Evolutionary conservation across 2,329 filamentous ascomycete genomes (phyloP), one percentile per base, ranked within the genome.

Genomic region (Westerdykella sp.): DNA sequence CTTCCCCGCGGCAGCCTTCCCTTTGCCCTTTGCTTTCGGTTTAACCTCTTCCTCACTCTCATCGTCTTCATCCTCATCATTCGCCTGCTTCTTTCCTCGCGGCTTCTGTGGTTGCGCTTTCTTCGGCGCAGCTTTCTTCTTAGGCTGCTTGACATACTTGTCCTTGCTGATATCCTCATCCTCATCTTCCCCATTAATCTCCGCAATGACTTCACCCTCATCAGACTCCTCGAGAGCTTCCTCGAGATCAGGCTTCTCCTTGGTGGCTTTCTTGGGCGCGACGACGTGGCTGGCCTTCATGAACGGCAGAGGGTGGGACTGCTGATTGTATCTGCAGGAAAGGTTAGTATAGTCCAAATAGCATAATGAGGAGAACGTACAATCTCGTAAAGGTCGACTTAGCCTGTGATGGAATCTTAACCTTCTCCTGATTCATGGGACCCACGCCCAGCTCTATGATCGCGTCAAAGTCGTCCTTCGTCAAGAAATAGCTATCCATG

Each of bases 401-500:
- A 16, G 88, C 85, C 68, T 90, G 85, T 2, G 84, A 75, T 44
- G 95, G 88, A 41, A 97, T 84, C 47, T 83, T 85, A 53, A 94
- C 76, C 1, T 72, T 73, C 14, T 83, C 82, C 67, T 90, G 81
- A 49, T 83, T 77, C 76, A 95, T 90, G 1, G 83, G 80, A 4
- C 91, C 93, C 12, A 98, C 79, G 6, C 90, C 91, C 18, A 98
- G 78, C 69, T 98, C 93, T 64, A 89, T 76, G 56, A 98, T 88
- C 9, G 83, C 85, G 62, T 98, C 93, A 66, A 91, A 95, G 63
- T 98, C 93, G 18, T 98, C 93, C 49, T 85, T 84, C 1, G 93
- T 97, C 44, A 98, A 74, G 67, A 84, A 98, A 69, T 98, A 98
- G 62, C 84, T 89, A 62, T 98, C 93, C 93, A 98, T 97, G 42